Base-by-base conservation (phyloP, 495 filamentous ascomycete genomes). In the Penicillium steckii region DNA sequence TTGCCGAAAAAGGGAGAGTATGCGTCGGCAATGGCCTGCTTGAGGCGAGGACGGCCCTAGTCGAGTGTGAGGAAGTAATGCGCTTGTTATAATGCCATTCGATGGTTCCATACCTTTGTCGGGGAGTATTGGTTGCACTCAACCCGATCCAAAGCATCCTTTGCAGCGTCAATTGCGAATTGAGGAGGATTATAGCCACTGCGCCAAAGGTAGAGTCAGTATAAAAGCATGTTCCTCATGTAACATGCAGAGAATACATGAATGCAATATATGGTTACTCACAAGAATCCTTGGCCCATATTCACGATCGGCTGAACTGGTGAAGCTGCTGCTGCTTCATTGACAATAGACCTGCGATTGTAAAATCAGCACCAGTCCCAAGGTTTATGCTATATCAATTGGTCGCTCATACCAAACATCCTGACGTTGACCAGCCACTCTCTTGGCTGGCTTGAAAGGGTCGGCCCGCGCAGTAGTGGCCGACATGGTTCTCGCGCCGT, bases 51-150 rank as follows among this genome's bases (percentile, higher is more conserved):
- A 0, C 94, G 85, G 45, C 94, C 94, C 78, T 85, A 64, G 46
- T 22, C 33, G 13, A 3, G 17, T 24, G 41, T 59, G 24, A 60
- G 62, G 19, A 61, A 24, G 4, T 8, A 37, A 18, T 23, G 8
- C 17, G 21, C 18, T 12, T 27, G 9, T 9, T 8, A 22, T 35
- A n/a, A n/a, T n/a, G n/a, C n/a, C n/a, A n/a, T n/a, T n/a, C n/a
- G n/a, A n/a, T n/a, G n/a, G n/a, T n/a, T 48, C 45, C 55, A 19
- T 23, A 84, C 82, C 81, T 88, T 91, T 1, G 94, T 97, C 3
- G 94, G 94, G 12, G 91, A 90, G 73, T 98, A 98, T 74, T 98
- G 94, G 67, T 98, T 98, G 78, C 93, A 96, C 45, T 97, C 94
- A 5, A 98, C 94, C n/a, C 83, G 79, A 65, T 96, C 85, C 19